Percentiles rank a stretch among this genome's conserved stretches.
Conservation (phyloP, 2,329 filamentous ascomycete species). For the Nigrospora sphaerica region DNA sequence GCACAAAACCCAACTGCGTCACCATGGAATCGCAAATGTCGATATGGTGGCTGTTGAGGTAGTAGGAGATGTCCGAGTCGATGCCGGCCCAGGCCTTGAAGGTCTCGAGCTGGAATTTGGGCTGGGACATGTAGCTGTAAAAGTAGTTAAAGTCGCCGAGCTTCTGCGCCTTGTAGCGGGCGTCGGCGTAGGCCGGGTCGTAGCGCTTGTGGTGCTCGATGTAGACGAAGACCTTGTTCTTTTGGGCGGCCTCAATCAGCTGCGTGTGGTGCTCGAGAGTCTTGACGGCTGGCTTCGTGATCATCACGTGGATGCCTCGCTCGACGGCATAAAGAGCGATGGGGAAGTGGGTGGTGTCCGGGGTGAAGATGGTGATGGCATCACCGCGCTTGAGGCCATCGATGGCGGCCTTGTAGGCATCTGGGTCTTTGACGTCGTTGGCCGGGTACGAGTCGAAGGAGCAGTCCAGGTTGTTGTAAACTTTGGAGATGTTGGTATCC, state of each 20-base stretch:
- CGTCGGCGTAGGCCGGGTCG: conserved; percentile 88
- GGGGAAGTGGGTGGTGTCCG: conserved; percentile 85
- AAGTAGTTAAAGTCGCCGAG: conserved; percentile 98
- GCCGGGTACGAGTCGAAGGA: conserved; percentile 78
- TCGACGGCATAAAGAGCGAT: conserved; percentile 91
- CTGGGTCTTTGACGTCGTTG: conserved; percentile 65
- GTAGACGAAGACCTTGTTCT: conserved; percentile 80
- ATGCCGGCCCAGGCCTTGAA: conserved; percentile 92
- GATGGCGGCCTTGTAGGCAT: conserved; percentile 84
- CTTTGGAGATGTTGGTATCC: conserved; percentile 66
- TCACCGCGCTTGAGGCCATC: conserved; percentile 74
- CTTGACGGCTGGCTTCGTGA: conserved; percentile 93
- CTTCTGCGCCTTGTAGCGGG: conserved; percentile 64
- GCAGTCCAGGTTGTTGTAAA: conserved; percentile 84
- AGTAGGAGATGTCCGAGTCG: conserved; percentile 92
- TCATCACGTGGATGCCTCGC: conserved; percentile 79
- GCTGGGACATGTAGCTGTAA: conserved; percentile 94
- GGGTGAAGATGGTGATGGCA: conserved; percentile 93
- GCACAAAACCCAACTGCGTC: conserved; percentile 61
- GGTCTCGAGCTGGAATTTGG: conserved; percentile 84
- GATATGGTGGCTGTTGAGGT: conserved; percentile 91
- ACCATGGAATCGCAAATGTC: conserved; percentile 94
- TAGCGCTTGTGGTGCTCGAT: conserved; percentile 96
- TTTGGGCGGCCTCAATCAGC: conserved; percentile 64
- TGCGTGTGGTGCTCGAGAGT: conserved; percentile 71